These are phyloP conservation scores for Hericium coralloides DNA, from an alignment of 768 basidiomycete species.

Conservation along the genomic window DNA sequence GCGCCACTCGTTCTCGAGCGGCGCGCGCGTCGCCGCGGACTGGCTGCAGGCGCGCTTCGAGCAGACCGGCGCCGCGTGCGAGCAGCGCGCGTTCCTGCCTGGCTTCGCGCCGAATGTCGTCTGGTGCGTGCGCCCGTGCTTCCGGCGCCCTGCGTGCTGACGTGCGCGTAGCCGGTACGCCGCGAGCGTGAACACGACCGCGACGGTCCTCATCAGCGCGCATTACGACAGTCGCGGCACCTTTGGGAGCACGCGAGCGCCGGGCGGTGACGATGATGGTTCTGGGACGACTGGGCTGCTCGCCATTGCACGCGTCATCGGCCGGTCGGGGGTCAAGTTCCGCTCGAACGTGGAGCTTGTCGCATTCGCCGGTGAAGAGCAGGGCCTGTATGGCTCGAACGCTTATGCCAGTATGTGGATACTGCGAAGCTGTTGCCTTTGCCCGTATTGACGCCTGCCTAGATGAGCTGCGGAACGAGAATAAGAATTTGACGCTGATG, in stretches of 20 bases:
- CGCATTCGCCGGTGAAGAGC: conserved; percentile 88
- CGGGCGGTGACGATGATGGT: conserved; percentile 58
- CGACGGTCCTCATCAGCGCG: conserved; percentile 67
- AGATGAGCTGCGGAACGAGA: conserved; percentile 50
- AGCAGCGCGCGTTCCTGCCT: conserved; percentile 50
- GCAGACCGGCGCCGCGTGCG: conserved; percentile 65
- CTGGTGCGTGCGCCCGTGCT: conserved; percentile 40
- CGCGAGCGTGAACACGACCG: conserved; percentile 43
- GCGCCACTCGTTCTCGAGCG: conserved; percentile 74
- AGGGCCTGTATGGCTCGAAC: conserved; percentile 72
- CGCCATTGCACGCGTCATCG: conserved; percentile 70
- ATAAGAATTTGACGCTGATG: conserved; percentile 71
- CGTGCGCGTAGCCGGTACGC: conserved; percentile 42
- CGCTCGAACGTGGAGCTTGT: conserved; percentile 70
- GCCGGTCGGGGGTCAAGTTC: conserved; percentile 57
- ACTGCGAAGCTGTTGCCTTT: too few species aligned
- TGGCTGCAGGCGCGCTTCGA: conserved; percentile 75
- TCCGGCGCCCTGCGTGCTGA: neutral
- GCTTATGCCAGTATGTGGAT: conserved; percentile 65
- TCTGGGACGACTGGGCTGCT: conserved; percentile 65
- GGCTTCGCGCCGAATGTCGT: conserved; percentile 86
- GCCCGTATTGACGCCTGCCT: neutral
- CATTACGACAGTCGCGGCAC: conserved; percentile 92
- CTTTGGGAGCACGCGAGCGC: conserved; percentile 67
- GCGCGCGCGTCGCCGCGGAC: conserved; percentile 53